Evolutionary conservation across 1,284 basidiomycete genomes (phyloP).

Genomic region (Tylopilus sp.): DNA sequence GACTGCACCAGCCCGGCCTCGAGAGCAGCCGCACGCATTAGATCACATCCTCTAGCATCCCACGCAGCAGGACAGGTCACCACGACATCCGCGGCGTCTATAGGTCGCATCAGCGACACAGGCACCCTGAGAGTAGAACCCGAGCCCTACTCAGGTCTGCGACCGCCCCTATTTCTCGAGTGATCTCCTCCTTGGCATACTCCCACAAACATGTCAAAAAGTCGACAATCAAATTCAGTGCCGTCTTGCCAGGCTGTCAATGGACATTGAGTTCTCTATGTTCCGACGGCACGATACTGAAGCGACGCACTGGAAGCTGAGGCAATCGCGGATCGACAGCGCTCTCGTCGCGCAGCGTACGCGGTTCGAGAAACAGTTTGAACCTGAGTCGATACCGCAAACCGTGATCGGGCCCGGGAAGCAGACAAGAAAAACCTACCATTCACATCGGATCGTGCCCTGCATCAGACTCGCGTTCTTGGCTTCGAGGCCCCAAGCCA

Average conservation of each 20-base stretch:
- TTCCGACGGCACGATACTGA: not conserved
- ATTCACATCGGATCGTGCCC: slow-evolving; percentile 69
- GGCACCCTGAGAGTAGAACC: not conserved
- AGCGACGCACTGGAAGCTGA: slow-evolving; percentile 60
- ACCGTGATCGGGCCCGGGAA: not conserved
- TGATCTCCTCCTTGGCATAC: slow-evolving; percentile 80
- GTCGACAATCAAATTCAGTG: slow-evolving; percentile 74
- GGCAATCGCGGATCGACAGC: slow-evolving; percentile 70
- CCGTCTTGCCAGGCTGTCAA: slow-evolving; percentile 62
- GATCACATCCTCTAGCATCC: slow-evolving; percentile 75
- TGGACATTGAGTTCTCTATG: not conserved
- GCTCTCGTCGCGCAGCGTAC: slow-evolving; percentile 64
- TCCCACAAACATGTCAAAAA: slow-evolving; percentile 78
- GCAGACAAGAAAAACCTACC: slow-evolving; percentile 32
- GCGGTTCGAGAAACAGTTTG: slow-evolving; percentile 79
- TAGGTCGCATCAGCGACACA: not conserved
- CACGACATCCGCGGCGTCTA: slow-evolving; percentile 76
- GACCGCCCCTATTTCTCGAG: slow-evolving; percentile 74
- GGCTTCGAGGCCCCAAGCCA: slow-evolving; percentile 78
- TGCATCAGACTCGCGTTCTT: slow-evolving; percentile 68
- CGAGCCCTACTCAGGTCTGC: slow-evolving; percentile 65
- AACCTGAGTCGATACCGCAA: slow-evolving; percentile 41
- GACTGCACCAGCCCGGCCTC: slow-evolving; percentile 72
- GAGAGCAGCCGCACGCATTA: slow-evolving; percentile 80
- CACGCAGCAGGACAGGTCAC: slow-evolving; percentile 82